Evolutionary conservation across 768 basidiomycete genomes (phyloP).

Genomic region (Suillus lakei): DNA sequence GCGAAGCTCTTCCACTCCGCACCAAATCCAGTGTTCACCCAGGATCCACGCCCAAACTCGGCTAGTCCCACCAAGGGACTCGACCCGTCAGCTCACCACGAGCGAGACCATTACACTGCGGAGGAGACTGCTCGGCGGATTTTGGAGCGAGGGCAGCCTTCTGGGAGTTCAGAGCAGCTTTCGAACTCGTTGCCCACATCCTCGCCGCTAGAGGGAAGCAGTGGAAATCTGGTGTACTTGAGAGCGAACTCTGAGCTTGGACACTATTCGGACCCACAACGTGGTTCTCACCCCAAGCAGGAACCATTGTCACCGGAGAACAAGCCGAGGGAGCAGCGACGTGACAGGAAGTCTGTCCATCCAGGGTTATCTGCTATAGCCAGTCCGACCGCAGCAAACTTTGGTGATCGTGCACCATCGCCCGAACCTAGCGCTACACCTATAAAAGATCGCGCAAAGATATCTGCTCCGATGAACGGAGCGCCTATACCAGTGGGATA

Average conservation of each 20-base stretch:
- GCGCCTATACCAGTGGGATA: slow-evolving; percentile 85
- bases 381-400: slow-evolving; percentile 44
- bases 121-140: slow-evolving; percentile 42
- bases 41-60: slow-evolving; percentile 35
- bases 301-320: slow-evolving; percentile 61
- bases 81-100: slow-evolving; percentile 48
- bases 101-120: slow-evolving; percentile 24
- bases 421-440: slow-evolving; percentile 59
- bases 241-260: slow-evolving; percentile 84
- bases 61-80: slow-evolving; percentile 62
- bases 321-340: slow-evolving; percentile 52
- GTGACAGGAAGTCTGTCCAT: slow-evolving; percentile 66
- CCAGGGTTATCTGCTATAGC: slow-evolving; percentile 56
- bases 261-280: slow-evolving; percentile 70
- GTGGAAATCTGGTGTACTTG: slow-evolving; percentile 35
- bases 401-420: slow-evolving; percentile 42
- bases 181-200: slow-evolving; percentile 62
- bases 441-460: slow-evolving; percentile 72
- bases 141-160: slow-evolving; percentile 52
- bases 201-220: slow-evolving; percentile 46
- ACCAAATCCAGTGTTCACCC: slow-evolving; percentile 29
- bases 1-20: slow-evolving; percentile 63
- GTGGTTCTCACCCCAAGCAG: slow-evolving; percentile 33
- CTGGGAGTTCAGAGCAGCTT: slow-evolving; percentile 54
- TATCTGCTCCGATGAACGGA: slow-evolving; percentile 87